Conservation (phyloP, 768 basidiomycete genomes). For the Hydnum rufescens region DNA sequence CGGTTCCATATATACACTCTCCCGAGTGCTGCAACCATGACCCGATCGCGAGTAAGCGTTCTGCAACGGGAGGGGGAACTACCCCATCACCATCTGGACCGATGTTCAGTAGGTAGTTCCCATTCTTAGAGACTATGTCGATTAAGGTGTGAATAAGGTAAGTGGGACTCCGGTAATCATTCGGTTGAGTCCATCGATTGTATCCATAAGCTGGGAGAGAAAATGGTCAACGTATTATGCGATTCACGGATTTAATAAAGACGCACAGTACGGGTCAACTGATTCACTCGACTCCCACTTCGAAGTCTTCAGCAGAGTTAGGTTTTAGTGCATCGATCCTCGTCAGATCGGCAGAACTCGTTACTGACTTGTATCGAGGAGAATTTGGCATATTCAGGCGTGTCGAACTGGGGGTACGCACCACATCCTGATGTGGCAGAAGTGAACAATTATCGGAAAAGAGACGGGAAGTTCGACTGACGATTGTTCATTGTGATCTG, state of each 20-base stretch:
- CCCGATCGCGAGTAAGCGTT: constrained; percentile 31
- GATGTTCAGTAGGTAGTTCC: constrained; percentile 33
- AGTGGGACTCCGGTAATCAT: constrained; percentile 30
- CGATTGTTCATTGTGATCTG: constrained; percentile 31
- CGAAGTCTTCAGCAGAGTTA: constrained; percentile 12
- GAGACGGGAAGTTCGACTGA: constrained; percentile 11
- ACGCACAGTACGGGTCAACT: constrained; percentile 16
- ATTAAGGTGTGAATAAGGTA: constrained; percentile 26
- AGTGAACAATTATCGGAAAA: not conserved
- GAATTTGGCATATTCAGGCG: constrained; percentile 34
- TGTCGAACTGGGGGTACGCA: constrained; percentile 32
- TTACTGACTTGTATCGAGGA: constrained; percentile 21
- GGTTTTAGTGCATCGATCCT: not conserved
- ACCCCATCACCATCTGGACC: constrained; percentile 37
- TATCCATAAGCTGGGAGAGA: not conserved
- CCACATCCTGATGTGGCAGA: constrained; percentile 22
- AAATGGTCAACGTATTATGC: not conserved
- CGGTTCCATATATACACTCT: constrained; percentile 33
- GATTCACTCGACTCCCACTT: constrained; percentile 43
- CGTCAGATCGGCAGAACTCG: not conserved
- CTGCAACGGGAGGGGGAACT: constrained; percentile 29
- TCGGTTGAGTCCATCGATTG: constrained; percentile 13
- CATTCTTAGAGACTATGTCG: constrained; percentile 42
- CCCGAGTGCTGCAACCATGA: constrained; percentile 32
- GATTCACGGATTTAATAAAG: not conserved